phyloP scores from a whole-genome alignment of 331 rosid species.

The Arachis monticola region DNA sequence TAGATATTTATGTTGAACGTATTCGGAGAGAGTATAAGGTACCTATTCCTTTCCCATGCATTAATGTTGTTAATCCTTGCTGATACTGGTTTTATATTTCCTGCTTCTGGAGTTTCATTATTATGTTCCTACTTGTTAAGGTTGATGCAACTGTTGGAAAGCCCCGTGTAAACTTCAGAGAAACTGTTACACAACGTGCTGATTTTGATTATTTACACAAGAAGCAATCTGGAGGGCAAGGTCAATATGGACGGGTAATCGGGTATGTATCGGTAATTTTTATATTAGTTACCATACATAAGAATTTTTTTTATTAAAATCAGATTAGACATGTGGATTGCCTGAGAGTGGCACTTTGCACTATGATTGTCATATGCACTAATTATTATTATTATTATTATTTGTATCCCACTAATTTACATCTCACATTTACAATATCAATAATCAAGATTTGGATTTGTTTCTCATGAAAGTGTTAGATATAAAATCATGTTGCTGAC shows the following conservation, averaged over 20 bases:
- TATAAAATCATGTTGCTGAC: too few relatives aligned
- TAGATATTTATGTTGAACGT: slow-evolving; percentile 96
- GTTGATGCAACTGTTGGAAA: slow-evolving; percentile 97
- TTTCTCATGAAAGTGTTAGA: background rate
- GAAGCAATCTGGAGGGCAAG: slow-evolving; percentile 96
- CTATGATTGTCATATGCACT: background rate
- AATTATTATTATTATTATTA: background rate
- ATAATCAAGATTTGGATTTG: background rate
- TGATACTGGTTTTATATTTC: slow-evolving; percentile 26
- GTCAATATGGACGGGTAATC: slow-evolving; percentile 95
- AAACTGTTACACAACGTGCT: slow-evolving; percentile 90
- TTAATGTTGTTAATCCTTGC: background rate
- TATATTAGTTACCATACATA: slow-evolving; percentile 12
- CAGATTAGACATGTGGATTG: background rate
- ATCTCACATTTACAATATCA: background rate
- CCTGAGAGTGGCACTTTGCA: background rate
- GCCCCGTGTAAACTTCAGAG: slow-evolving; percentile 99
- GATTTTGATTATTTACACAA: slow-evolving; percentile 96
- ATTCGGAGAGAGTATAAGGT: slow-evolving; percentile 95
- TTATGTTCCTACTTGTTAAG: slow-evolving; percentile 47
- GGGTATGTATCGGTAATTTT: slow-evolving; percentile 62
- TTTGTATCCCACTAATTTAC: background rate
- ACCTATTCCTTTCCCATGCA: background rate
- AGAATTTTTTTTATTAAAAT: background rate
- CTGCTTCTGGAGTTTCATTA: slow-evolving; percentile 30